These are phyloP conservation scores for Litchi chinensis DNA, from an alignment of 345 rosid genomes.

Conservation along the genomic window DNA sequence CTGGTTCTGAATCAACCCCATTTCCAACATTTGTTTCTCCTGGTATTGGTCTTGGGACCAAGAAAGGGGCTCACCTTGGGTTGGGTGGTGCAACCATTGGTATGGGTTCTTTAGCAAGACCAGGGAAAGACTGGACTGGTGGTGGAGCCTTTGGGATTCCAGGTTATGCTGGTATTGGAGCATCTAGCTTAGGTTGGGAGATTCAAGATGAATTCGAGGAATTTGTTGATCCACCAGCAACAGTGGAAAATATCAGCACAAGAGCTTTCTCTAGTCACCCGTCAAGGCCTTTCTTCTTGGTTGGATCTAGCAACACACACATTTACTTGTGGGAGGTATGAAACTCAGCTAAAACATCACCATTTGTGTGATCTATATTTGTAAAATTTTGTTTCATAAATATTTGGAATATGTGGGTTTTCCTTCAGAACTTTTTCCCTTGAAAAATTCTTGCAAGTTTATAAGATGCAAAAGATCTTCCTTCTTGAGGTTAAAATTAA, in stretches of 20 bases:
- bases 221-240: constrained; percentile 71
- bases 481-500: neutral
- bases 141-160: constrained; percentile 64
- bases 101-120: constrained; percentile 49
- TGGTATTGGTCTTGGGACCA: constrained; percentile 71
- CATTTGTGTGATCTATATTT: neutral
- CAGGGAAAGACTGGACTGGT: constrained; percentile 50
- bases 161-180: constrained; percentile 63
- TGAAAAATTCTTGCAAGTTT: neutral
- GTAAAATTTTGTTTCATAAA: neutral
- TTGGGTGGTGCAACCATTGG: constrained; percentile 76
- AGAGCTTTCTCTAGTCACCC: constrained; percentile 91
- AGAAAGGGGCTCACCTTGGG: constrained; percentile 74
- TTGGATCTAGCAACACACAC: constrained; percentile 90
- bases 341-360: neutral
- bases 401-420: neutral
- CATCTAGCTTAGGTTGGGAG: constrained; percentile 83
- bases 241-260: constrained; percentile 64
- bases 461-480: constrained; percentile 1
- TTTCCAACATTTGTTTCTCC: constrained; percentile 75
- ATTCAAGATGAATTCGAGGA: constrained; percentile 73
- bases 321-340: constrained; percentile 95
- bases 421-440: neutral
- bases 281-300: constrained; percentile 85
- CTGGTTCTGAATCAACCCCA: constrained; percentile 73